Evolutionary conservation across 257 asterid species (phyloP), one percentile per base, ranked within the genome.

Genomic region (Solanum pennellii): DNA sequence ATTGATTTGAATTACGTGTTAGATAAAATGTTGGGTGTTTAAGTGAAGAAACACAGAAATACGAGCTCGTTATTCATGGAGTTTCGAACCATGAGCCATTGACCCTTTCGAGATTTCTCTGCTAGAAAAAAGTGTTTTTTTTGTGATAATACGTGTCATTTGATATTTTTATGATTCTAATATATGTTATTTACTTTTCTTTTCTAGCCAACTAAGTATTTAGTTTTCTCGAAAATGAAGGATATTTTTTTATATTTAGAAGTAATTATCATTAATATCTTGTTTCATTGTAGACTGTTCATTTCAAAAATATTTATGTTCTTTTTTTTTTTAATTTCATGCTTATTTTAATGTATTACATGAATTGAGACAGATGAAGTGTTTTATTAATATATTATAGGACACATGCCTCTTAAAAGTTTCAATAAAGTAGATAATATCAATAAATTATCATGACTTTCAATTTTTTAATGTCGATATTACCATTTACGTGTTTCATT

Each of bases 21-120:
- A 0, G 3, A 21, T 1, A 39, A 74, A 39, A 37, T 37, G 5
- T 0, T 0, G 0, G 1, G 13, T 1, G 12, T 37, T 21, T 74
- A 37, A 74, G 49, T 20, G 3, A 9, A 39, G 3, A 73, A 74
- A 11, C 5, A 11, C 37, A 74, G 31, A 20, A 9, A n/a, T 3
- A 1, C 1, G 31, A 35, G 20, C 7, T 1, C 11, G 2, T 37
- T 10, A 37, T 21, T 21, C 6, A 9, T 10, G 9, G 18, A 74
- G 16, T 35, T 73, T 73, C 7, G 5, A 73, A 9, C 42, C 25
- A 72, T 72, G 23, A 4, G 44, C 25, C 25, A 33, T 9, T 72
- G 44, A 37, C 14, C 44, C 2, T 72, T 72, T 9, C 0, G 27
- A 35, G 1, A 72, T 72, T 71, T 72, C 45, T 33, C 12, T 7